These are phyloP conservation scores for Lithospermum erythrorhizon DNA, from an alignment of 257 asterid species.

Conservation along the genomic window DNA sequence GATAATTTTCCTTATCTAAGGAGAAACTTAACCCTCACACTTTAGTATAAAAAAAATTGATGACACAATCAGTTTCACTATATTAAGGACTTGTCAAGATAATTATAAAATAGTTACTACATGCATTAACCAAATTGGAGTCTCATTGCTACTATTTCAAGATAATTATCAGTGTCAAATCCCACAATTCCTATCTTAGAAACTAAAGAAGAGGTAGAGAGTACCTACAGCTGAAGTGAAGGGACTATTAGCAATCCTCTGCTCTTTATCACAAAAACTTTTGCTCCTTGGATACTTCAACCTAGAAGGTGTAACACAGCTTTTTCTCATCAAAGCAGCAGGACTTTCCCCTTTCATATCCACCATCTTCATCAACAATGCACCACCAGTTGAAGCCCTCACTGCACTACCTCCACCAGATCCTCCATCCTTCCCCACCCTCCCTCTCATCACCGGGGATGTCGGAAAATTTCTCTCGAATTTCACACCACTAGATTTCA, in stretches of 20 bases:
- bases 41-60: too few relatives aligned
- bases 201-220: constrained; percentile 21
- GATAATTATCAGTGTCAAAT: too few relatives aligned
- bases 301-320: constrained; percentile 48
- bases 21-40: too few relatives aligned
- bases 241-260: constrained; percentile 39
- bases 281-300: constrained; percentile 55
- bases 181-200: too few relatives aligned
- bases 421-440: constrained; percentile 56
- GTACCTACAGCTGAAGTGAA: constrained; percentile 84
- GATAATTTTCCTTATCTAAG: too few relatives aligned
- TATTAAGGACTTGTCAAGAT: too few relatives aligned
- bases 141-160: too few relatives aligned
- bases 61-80: too few relatives aligned
- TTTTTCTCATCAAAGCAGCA: constrained; percentile 40
- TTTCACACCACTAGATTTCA: constrained; percentile 45
- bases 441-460: constrained; percentile 63
- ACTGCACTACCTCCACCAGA: constrained; percentile 15
- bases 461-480: constrained; percentile 34
- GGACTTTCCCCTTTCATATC: constrained; percentile 46
- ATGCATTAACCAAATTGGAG: too few relatives aligned
- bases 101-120: too few relatives aligned
- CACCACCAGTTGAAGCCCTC: constrained; percentile 79
- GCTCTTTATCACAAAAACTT: constrained; percentile 64
- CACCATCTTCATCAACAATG: constrained; percentile 37